Conservation (phyloP, 176 grass and related monocot species). For the Musa troglodytarum region DNA sequence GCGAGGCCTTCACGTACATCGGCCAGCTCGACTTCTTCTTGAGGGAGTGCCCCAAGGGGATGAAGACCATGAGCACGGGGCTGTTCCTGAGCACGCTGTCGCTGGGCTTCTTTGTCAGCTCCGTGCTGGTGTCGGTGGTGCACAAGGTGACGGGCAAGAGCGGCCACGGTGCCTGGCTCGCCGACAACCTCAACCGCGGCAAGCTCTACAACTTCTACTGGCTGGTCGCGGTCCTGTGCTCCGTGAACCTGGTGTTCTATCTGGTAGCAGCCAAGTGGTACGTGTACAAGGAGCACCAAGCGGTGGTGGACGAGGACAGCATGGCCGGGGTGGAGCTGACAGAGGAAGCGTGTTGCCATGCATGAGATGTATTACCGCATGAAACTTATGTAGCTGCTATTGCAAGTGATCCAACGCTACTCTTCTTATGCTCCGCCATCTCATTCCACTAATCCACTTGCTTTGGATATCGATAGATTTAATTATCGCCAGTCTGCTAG, state of each 20-base stretch:
- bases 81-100: constrained; percentile 16
- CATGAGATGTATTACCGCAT: neutral
- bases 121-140: constrained; percentile 3
- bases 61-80: constrained; percentile 21
- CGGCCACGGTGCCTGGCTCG: constrained; percentile 3
- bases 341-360: constrained; percentile 1
- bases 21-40: constrained; percentile 10
- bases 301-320: neutral
- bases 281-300: neutral
- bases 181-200: constrained; percentile 7
- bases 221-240: neutral
- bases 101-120: constrained; percentile 9
- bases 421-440: neutral
- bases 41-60: constrained; percentile 9
- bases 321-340: neutral
- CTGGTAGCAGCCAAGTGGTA: neutral
- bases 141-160: constrained; percentile 9
- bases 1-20: constrained; percentile 13
- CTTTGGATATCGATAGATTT: no score
- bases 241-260: neutral
- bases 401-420: no score
- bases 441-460: neutral
- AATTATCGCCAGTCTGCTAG: no score
- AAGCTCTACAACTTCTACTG: constrained; percentile 22
- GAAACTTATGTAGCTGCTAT: no score